Evolutionary conservation across 1,284 basidiomycete species (phyloP).

Genomic region (Ceratobasidium sp.): DNA sequence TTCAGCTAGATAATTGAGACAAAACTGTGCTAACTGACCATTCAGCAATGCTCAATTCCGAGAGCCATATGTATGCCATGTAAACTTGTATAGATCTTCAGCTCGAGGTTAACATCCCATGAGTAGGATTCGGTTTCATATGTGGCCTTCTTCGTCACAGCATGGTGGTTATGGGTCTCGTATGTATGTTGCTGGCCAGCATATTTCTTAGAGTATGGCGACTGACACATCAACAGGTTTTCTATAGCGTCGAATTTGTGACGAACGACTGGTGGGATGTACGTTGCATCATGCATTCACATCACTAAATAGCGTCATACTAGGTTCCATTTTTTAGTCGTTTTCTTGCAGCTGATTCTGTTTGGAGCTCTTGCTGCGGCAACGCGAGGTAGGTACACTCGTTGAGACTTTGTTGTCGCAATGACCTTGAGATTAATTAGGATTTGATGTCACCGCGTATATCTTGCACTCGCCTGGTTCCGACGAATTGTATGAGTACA

Average conservation of each 20-base stretch:
- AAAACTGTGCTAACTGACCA: background rate
- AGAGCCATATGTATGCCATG: slow-evolving; percentile 14
- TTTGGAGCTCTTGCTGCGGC: slow-evolving; percentile 35
- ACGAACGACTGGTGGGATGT: slow-evolving; percentile 30
- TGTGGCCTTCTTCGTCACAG: slow-evolving; percentile 18
- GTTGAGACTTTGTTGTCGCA: background rate
- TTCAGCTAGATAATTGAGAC: background rate
- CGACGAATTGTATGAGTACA: background rate
- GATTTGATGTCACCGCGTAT: slow-evolving; percentile 33
- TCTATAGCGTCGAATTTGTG: slow-evolving; percentile 40
- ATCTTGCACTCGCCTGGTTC: slow-evolving; percentile 42
- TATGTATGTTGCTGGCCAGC: background rate
- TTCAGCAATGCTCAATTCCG: slow-evolving; percentile 29
- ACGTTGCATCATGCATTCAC: no score
- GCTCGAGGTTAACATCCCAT: no score
- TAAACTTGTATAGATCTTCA: background rate
- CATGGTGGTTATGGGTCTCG: slow-evolving; percentile 45
- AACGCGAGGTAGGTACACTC: slow-evolving; percentile 3
- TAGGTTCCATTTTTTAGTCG: slow-evolving; percentile 36
- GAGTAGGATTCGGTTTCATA: slow-evolving; percentile 32
- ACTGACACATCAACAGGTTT: background rate
- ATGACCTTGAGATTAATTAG: background rate
- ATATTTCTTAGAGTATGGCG: no score
- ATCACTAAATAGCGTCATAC: no score
- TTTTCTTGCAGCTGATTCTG: slow-evolving; percentile 3